These are phyloP conservation scores for Yamadazyma buinensis DNA, from an alignment of 1,139 yeast species.

Conservation along the genomic window DNA sequence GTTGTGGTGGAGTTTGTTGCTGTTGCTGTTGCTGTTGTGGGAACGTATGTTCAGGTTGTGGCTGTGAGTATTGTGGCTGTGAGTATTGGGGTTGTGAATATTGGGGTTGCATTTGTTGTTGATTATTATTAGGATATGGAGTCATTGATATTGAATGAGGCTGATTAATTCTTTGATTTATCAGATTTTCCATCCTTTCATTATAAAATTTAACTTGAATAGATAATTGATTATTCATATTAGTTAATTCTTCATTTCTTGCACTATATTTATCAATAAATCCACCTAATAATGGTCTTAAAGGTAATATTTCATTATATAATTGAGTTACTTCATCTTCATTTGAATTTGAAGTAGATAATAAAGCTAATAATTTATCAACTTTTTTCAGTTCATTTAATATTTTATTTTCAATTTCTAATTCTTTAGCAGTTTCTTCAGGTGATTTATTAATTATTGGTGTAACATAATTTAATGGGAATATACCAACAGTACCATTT, in stretches of 20 bases:
- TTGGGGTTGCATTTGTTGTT: slow-evolving; percentile 1
- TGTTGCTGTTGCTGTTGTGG: slow-evolving; percentile 6
- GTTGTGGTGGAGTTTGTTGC: no score
- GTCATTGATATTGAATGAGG: neutral
- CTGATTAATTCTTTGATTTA: slow-evolving; percentile 17
- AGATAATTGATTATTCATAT: slow-evolving; percentile 66
- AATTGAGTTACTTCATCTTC: slow-evolving; percentile 49
- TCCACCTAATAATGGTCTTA: slow-evolving; percentile 70
- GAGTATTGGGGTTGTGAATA: slow-evolving; percentile 1
- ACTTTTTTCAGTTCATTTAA: slow-evolving; percentile 45
- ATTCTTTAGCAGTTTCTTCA: slow-evolving; percentile 34
- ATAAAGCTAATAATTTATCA: slow-evolving; percentile 59
- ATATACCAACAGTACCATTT: slow-evolving; percentile 79
- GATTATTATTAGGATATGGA: slow-evolving; percentile 5
- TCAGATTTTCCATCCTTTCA: slow-evolving; percentile 56
- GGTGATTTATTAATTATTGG: slow-evolving; percentile 68
- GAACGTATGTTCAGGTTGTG: neutral
- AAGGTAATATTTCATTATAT: slow-evolving; percentile 66
- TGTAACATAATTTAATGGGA: slow-evolving; percentile 89
- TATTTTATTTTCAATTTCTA: slow-evolving; percentile 26
- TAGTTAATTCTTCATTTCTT: slow-evolving; percentile 69
- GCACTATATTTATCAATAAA: slow-evolving; percentile 71
- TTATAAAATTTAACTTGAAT: slow-evolving; percentile 69
- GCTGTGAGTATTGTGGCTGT: slow-evolving; percentile 1
- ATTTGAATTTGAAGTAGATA: slow-evolving; percentile 39